Percentiles rank a stretch among this genome's conserved stretches.
These are phyloP conservation scores for Neofusicoccum kwambonambiense DNA, from an alignment of 2,329 filamentous ascomycete genomes.

Conservation along the genomic window DNA sequence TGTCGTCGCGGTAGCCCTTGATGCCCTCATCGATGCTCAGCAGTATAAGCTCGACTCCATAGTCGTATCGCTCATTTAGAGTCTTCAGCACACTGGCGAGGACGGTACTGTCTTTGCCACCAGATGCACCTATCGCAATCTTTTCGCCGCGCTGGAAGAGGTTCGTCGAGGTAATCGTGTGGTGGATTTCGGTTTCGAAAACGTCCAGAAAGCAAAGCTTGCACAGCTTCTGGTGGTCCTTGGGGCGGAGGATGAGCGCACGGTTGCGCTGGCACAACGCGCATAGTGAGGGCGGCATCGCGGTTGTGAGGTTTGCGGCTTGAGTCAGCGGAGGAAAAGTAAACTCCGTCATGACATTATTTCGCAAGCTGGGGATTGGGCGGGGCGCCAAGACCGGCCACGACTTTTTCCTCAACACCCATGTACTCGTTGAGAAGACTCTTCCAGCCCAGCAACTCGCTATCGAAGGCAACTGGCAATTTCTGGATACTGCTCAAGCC, in stretches of 20 bases:
- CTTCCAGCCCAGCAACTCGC: too few relatives aligned
- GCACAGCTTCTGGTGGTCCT: constrained; percentile 93
- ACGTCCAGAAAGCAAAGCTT: constrained; percentile 80
- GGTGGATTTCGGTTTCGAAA: constrained; percentile 92
- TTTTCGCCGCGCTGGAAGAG: constrained; percentile 82
- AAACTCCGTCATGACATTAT: neutral
- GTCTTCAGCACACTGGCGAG: constrained; percentile 93
- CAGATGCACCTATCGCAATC: constrained; percentile 92
- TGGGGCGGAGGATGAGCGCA: constrained; percentile 88
- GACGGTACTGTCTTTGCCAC: constrained; percentile 96
- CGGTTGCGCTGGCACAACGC: constrained; percentile 72
- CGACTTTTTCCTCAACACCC: neutral
- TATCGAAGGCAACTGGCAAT: too few relatives aligned
- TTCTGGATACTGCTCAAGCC: too few relatives aligned
- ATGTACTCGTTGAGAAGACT: too few relatives aligned
- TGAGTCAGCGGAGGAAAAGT: constrained; percentile 10
- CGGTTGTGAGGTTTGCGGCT: constrained; percentile 17
- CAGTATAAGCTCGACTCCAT: constrained; percentile 80
- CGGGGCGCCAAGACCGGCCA: neutral
- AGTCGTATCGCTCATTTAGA: constrained; percentile 83
- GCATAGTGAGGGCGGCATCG: constrained; percentile 77
- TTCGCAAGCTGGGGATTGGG: neutral
- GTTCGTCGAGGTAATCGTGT: constrained; percentile 79
- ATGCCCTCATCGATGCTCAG: constrained; percentile 97
- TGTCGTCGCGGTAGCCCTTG: constrained; percentile 94